These are phyloP conservation scores for Carpinus fangiana DNA, from an alignment of 306 rosid species.

Conservation along the genomic window DNA sequence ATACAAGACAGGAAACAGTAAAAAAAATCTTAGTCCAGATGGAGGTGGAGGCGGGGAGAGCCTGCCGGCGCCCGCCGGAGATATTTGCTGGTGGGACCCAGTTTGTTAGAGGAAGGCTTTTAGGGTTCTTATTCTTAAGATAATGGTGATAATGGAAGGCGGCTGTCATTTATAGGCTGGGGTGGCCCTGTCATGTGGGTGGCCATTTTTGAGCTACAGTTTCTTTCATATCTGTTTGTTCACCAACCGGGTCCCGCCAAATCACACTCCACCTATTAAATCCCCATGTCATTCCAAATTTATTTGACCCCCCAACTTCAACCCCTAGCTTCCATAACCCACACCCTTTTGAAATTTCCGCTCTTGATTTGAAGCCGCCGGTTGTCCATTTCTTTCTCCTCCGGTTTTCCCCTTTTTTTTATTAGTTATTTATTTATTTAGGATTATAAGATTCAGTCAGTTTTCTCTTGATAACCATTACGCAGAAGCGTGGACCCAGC, in stretches of 20 bases:
- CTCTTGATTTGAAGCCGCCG: conserved; percentile 40
- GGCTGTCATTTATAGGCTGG: conserved; percentile 33
- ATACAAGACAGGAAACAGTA: too few relatives aligned
- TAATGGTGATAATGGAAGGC: conserved; percentile 38
- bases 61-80: too few relatives aligned
- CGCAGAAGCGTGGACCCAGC: conserved; percentile 30
- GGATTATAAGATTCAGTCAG: not conserved
- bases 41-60: too few relatives aligned
- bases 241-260: conserved; percentile 57
- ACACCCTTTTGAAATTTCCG: conserved; percentile 10
- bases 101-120: too few relatives aligned
- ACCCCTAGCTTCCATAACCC: not conserved
- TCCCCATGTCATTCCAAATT: conserved; percentile 1
- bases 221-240: conserved; percentile 43
- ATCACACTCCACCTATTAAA: conserved; percentile 25
- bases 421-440: not conserved
- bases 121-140: not conserved
- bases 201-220: conserved; percentile 24
- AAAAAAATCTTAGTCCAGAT: too few relatives aligned
- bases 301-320: not conserved
- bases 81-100: too few relatives aligned
- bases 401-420: too few relatives aligned
- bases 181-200: conserved; percentile 5
- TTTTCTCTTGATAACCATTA: conserved; percentile 18
- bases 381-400: conserved; percentile 22